These are phyloP conservation scores for Acer saccharum DNA, from an alignment of 345 rosid genomes.

Conservation along the genomic window DNA sequence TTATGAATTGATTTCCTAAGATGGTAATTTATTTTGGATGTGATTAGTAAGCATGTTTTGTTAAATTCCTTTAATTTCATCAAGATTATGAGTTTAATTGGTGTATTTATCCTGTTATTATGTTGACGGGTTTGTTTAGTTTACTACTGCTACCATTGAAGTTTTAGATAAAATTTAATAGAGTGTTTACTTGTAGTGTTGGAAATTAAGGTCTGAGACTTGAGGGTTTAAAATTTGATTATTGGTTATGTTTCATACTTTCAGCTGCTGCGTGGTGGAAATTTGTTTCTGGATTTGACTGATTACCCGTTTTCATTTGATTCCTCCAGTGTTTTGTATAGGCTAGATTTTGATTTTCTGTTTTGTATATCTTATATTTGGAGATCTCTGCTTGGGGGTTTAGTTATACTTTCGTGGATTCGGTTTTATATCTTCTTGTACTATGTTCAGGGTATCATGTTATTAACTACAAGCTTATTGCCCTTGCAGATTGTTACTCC, in stretches of 20 bases:
- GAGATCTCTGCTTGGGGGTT: neutral
- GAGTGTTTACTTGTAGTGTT: neutral
- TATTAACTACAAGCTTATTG: slow-evolving; percentile 10
- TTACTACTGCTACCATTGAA: neutral
- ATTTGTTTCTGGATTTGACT: too few species aligned
- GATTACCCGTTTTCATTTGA: too few species aligned
- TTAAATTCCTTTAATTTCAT: neutral
- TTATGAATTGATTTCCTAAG: neutral
- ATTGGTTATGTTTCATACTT: too few species aligned
- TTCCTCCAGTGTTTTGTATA: too few species aligned
- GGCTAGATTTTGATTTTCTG: neutral
- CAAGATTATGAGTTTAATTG: neutral
- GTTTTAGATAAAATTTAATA: neutral
- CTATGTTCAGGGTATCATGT: neutral
- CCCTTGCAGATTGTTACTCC: slow-evolving; percentile 54
- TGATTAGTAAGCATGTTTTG: neutral
- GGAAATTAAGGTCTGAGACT: too few species aligned
- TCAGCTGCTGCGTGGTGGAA: too few species aligned
- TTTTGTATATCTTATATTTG: neutral
- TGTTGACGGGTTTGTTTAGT: neutral
- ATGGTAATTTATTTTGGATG: neutral
- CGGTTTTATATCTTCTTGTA: neutral
- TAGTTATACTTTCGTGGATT: neutral
- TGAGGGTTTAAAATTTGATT: too few species aligned
- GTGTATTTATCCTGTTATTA: neutral